These are phyloP conservation scores for Thermochaetoides dissita DNA, from an alignment of 2,329 filamentous ascomycete species.

Conservation along the genomic window DNA sequence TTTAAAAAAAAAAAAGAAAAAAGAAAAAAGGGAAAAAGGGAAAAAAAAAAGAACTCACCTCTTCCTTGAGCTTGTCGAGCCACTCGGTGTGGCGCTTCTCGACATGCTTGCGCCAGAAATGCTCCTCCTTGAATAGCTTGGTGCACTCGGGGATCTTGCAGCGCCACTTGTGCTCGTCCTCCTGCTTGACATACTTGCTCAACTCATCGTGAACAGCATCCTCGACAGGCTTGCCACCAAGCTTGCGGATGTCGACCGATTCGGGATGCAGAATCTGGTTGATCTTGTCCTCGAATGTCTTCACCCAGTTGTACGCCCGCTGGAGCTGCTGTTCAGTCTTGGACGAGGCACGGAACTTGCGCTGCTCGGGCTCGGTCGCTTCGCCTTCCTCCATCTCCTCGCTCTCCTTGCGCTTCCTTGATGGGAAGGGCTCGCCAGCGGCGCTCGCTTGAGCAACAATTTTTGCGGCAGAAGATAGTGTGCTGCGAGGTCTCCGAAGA, in stretches of 20 bases:
- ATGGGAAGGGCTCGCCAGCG: slow-evolving; percentile 66
- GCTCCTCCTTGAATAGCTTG: slow-evolving; percentile 92
- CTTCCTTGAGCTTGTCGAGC: slow-evolving; percentile 64
- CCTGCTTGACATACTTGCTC: slow-evolving; percentile 80
- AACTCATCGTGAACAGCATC: slow-evolving; percentile 81
- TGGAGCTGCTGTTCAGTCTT: slow-evolving; percentile 87
- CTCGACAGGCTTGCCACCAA: slow-evolving; percentile 76
- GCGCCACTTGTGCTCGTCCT: slow-evolving; percentile 92
- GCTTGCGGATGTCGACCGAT: slow-evolving; percentile 71
- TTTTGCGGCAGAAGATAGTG: slow-evolving; percentile 69
- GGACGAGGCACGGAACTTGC: slow-evolving; percentile 54
- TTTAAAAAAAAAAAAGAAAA: too few species aligned
- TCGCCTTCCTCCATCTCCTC: slow-evolving; percentile 51
- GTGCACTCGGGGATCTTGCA: slow-evolving; percentile 94
- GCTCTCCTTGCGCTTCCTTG: slow-evolving; percentile 56
- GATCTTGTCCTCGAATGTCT: slow-evolving; percentile 95
- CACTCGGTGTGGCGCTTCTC: slow-evolving; percentile 91
- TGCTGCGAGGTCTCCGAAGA: slow-evolving; percentile 76
- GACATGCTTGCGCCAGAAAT: slow-evolving; percentile 96
- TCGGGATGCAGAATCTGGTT: slow-evolving; percentile 85
- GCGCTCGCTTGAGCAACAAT: slow-evolving; percentile 77
- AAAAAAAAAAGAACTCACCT: slow-evolving; percentile 46
- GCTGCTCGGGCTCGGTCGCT: slow-evolving; percentile 48
- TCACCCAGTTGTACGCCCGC: slow-evolving; percentile 96
- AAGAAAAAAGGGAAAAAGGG: too few species aligned